Percentiles rank a stretch among this genome's conserved stretches.
phyloP scores from a whole-genome alignment of 495 filamentous ascomycete genomes.

The Talaromyces stipitatus region DNA sequence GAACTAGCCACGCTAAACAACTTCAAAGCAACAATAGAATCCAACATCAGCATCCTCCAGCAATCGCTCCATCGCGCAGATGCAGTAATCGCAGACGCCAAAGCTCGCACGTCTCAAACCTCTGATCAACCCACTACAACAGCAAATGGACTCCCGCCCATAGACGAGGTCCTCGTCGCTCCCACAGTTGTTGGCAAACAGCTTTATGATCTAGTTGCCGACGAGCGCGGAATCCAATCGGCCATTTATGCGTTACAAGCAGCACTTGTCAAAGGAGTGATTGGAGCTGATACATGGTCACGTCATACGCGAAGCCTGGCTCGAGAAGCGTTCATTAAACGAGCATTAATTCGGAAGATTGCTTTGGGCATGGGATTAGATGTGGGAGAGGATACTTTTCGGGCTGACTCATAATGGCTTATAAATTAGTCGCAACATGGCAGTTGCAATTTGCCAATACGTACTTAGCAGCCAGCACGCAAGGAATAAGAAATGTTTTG shows the following conservation, averaged over 20 bases:
- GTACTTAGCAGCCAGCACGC: neutral
- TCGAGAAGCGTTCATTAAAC: conserved; percentile 84
- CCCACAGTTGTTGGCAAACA: conserved; percentile 89
- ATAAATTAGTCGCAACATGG: neutral
- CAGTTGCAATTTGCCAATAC: neutral
- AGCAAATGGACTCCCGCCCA: conserved; percentile 46
- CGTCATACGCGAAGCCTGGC: conserved; percentile 73
- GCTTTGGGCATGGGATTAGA: conserved; percentile 71
- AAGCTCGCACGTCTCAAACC: conserved; percentile 22
- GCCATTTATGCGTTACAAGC: conserved; percentile 77
- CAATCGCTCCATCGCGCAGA: conserved; percentile 73
- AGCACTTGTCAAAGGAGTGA: conserved; percentile 73
- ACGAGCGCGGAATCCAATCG: conserved; percentile 77
- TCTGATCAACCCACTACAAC: conserved; percentile 13
- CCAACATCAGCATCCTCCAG: conserved; percentile 72
- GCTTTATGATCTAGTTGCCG: conserved; percentile 78
- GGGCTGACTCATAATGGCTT: too few relatives aligned
- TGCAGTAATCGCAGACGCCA: conserved; percentile 60
- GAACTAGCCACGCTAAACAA: conserved; percentile 65
- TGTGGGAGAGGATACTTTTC: conserved; percentile 9
- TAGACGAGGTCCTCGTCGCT: conserved; percentile 90
- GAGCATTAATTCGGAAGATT: conserved; percentile 85
- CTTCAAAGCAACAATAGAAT: conserved; percentile 58
- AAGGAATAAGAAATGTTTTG: too few relatives aligned
- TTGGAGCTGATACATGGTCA: conserved; percentile 75